Evolutionary conservation across 208 protist species (phyloP).

Genomic region (Wallacemonas sp.): DNA sequence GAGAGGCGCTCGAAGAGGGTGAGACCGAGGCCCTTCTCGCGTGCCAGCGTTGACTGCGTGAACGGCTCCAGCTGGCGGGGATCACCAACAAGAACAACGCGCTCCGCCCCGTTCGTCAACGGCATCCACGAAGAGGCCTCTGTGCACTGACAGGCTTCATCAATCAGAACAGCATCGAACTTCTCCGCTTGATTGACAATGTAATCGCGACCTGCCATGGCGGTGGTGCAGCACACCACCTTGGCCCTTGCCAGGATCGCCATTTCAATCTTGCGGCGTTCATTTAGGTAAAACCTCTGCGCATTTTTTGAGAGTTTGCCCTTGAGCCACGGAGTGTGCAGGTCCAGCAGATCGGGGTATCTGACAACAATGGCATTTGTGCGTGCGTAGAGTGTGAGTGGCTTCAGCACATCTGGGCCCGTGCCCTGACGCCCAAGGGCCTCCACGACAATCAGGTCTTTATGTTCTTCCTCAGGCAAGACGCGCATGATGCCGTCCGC

Average conservation of each 20-base stretch:
- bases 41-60: constrained; percentile 94
- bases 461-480: not conserved
- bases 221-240: not conserved
- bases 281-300: no score
- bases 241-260: not conserved
- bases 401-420: not conserved
- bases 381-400: not conserved
- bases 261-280: not conserved
- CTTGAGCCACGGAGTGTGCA: not conserved
- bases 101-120: constrained; percentile 91
- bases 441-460: not conserved
- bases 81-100: constrained; percentile 95
- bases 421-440: not conserved
- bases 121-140: constrained; percentile 98
- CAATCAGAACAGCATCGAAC: constrained; percentile 95
- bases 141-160: constrained; percentile 96
- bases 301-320: not conserved
- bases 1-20: constrained; percentile 96
- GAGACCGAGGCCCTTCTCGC: constrained; percentile 83
- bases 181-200: constrained; percentile 49
- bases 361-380: not conserved
- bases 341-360: not conserved
- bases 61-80: constrained; percentile 97
- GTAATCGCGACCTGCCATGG: not conserved
- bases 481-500: constrained; percentile 95